These are phyloP conservation scores for Polyporus tsugae DNA, from an alignment of 1,284 basidiomycete species.

Conservation along the genomic window DNA sequence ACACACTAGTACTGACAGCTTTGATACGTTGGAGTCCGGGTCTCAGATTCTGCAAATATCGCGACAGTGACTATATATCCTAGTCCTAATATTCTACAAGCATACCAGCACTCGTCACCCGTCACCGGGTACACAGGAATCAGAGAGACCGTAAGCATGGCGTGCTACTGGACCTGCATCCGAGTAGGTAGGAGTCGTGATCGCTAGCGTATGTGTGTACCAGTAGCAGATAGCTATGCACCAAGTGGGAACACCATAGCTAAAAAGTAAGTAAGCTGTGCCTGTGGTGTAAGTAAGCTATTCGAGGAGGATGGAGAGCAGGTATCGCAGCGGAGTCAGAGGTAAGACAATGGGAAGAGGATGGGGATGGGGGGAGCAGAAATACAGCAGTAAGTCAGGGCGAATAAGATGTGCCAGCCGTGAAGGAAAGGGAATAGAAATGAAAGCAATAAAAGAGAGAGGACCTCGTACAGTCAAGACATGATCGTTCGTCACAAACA, in stretches of 20 bases:
- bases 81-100: constrained; percentile 32
- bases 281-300: constrained; percentile 19
- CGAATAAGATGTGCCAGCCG: constrained; percentile 31
- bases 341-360: constrained; percentile 28
- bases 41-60: constrained; percentile 21
- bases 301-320: constrained; percentile 20
- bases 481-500: constrained; percentile 33
- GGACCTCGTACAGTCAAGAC: constrained; percentile 36
- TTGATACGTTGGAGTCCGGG: constrained; percentile 7
- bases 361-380: constrained; percentile 21
- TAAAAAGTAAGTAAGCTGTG: constrained; percentile 21
- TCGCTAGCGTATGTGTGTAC: constrained; percentile 14
- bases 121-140: constrained; percentile 30
- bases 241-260: constrained; percentile 19
- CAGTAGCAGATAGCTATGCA: constrained; percentile 30
- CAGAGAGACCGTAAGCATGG: constrained; percentile 35
- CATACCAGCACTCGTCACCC: constrained; percentile 33
- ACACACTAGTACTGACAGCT: too few relatives aligned
- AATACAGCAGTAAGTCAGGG: constrained; percentile 35
- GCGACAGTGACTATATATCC: constrained; percentile 27
- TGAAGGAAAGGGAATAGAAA: constrained; percentile 32
- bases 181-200: constrained; percentile 31
- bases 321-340: constrained; percentile 31
- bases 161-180: constrained; percentile 39
- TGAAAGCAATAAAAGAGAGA: constrained; percentile 38